phyloP scores from a whole-genome alignment of 2,329 filamentous ascomycete genomes.

The Microcera coccophila region DNA sequence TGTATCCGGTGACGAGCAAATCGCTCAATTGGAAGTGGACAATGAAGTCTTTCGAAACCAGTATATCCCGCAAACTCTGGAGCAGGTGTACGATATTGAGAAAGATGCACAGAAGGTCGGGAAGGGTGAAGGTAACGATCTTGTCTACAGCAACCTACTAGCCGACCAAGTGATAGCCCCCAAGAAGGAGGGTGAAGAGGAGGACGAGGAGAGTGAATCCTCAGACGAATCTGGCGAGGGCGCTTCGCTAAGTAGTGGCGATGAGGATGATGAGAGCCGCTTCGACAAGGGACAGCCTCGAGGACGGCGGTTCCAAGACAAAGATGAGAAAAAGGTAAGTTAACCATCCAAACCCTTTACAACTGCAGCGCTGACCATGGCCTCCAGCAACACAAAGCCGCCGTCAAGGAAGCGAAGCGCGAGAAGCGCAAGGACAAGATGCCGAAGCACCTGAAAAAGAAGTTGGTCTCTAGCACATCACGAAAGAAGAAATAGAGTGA shows the following conservation, averaged over 20 bases:
- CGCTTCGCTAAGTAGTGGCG: conserved; percentile 42
- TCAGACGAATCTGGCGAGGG: conserved; percentile 48
- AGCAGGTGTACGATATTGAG: conserved; percentile 95
- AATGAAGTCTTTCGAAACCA: conserved; percentile 93
- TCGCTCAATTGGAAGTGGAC: conserved; percentile 67
- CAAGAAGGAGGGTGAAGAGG: conserved; percentile 37
- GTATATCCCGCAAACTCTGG: conserved; percentile 92
- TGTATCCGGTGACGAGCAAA: conserved; percentile 48
- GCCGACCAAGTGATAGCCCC: conserved; percentile 59
- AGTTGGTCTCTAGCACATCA: conserved; percentile 61
- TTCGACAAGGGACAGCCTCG: conserved; percentile 68
- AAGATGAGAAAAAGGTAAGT: conserved; percentile 75
- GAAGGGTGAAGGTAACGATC: conserved; percentile 67
- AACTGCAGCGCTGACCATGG: neutral
- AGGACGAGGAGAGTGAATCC: conserved; percentile 35
- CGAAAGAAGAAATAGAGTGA: conserved; percentile 58
- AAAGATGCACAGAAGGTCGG: conserved; percentile 77
- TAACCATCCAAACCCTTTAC: neutral
- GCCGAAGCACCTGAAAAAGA: conserved; percentile 94
- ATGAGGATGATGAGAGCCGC: conserved; percentile 46
- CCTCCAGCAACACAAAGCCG: conserved; percentile 66
- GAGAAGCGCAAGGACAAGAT: conserved; percentile 94
- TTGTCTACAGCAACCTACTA: conserved; percentile 82
- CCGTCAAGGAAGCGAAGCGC: conserved; percentile 91
- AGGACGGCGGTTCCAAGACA: conserved; percentile 84